Percentiles rank a stretch among this genome's conserved stretches.
These are phyloP conservation scores for Licmophora abbreviata DNA, from an alignment of 108 stramenopile genomes.

Conservation along the genomic window DNA sequence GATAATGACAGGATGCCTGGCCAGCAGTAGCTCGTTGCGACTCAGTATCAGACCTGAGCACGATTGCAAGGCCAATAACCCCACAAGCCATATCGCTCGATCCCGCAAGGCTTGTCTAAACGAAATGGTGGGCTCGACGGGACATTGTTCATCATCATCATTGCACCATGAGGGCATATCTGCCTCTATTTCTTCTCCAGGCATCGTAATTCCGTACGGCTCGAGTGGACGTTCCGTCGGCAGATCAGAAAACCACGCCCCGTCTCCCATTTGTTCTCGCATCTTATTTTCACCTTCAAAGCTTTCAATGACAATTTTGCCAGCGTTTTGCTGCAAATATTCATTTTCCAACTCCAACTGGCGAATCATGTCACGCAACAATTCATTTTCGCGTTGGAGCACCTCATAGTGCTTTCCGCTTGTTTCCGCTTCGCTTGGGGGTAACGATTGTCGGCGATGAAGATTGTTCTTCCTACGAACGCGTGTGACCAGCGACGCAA, in stretches of 20 bases:
- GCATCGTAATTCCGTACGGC: background rate
- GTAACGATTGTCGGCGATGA: no score
- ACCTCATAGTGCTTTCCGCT: background rate
- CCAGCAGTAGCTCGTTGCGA: conserved; percentile 67
- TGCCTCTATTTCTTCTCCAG: background rate
- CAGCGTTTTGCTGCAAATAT: background rate
- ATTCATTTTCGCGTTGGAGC: conserved; percentile 4
- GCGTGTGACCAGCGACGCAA: no score
- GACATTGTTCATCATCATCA: no score
- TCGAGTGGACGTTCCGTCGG: background rate
- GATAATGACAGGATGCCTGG: conserved; percentile 76
- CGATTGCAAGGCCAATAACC: conserved; percentile 69
- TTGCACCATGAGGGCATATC: no score
- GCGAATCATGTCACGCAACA: background rate
- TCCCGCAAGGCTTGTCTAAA: conserved; percentile 4
- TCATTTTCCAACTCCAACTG: conserved; percentile 6
- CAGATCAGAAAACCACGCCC: background rate
- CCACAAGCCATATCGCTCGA: conserved; percentile 7
- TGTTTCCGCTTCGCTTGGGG: no score
- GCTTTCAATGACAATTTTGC: conserved; percentile 6
- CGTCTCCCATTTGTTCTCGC: background rate
- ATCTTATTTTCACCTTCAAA: conserved; percentile 6
- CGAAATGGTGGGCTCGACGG: background rate
- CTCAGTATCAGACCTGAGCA: conserved; percentile 76
- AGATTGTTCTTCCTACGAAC: no score